phyloP scores from a whole-genome alignment of 306 rosid species.

The Echinosophora koreensis region DNA sequence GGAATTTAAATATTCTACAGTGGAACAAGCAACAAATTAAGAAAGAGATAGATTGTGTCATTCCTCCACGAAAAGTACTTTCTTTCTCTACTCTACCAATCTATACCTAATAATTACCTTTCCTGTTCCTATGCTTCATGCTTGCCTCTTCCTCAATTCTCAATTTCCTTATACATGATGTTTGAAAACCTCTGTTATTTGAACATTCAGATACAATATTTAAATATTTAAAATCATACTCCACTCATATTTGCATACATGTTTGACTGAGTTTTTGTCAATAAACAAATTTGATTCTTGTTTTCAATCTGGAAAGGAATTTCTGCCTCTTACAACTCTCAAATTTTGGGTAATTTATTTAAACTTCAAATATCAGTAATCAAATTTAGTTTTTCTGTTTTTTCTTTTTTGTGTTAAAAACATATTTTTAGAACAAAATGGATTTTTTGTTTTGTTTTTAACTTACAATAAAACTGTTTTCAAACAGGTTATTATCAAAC shows the following conservation, averaged over 20 bases:
- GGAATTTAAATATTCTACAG: slow-evolving; percentile 26
- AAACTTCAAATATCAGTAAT: background rate
- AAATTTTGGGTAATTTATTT: background rate
- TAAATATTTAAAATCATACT: too few relatives aligned
- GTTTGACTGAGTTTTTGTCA: background rate
- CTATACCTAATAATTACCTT: background rate
- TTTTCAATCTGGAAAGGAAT: background rate
- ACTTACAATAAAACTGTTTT: too few relatives aligned
- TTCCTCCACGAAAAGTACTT: slow-evolving; percentile 51
- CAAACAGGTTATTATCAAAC: too few relatives aligned
- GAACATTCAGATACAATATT: too few relatives aligned
- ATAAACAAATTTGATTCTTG: background rate
- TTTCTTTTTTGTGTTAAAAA: too few relatives aligned
- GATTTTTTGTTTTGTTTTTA: too few relatives aligned
- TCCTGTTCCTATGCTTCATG: background rate
- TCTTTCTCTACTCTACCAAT: background rate
- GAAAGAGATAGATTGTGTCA: slow-evolving; percentile 54
- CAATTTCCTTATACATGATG: background rate
- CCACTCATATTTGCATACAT: background rate
- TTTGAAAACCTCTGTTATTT: background rate
- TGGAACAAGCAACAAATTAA: slow-evolving; percentile 23
- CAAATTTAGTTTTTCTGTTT: too few relatives aligned
- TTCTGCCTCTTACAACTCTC: too few relatives aligned
- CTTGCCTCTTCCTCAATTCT: background rate
- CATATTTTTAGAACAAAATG: too few relatives aligned